Conservation (phyloP, 805 yeast species). For the Kuraishia cidri region DNA sequence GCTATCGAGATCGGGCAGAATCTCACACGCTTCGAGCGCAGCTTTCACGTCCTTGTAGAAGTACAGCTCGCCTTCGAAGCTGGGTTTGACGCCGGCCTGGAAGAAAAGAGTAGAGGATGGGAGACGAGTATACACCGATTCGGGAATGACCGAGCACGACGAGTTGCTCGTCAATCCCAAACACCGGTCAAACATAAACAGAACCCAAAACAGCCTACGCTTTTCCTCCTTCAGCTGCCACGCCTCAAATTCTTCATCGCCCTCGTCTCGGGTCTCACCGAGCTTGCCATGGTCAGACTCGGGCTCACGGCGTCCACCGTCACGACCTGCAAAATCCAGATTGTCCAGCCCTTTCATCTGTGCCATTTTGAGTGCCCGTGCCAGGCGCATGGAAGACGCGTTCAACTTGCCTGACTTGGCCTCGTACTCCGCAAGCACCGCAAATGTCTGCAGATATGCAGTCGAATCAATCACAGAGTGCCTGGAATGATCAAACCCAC, state of each 20-base stretch:
- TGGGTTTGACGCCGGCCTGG: constrained; percentile 1
- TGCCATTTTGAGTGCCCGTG: neutral
- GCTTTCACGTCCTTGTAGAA: constrained; percentile 20
- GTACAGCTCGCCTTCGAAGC: constrained; percentile 7
- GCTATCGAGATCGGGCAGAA: constrained; percentile 16
- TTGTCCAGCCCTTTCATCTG: neutral
- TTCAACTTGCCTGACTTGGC: no score
- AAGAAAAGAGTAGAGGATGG: constrained; percentile 2
- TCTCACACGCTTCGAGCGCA: constrained; percentile 15
- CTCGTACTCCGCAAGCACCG: neutral
- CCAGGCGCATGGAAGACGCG: neutral
- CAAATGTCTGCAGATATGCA: constrained; percentile 1
- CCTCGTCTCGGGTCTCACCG: neutral
- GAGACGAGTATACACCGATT: neutral
- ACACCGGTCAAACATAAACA: constrained; percentile 19
- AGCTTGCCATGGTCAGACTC: neutral
- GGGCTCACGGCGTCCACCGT: neutral
- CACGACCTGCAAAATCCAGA: no score
- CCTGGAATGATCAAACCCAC: no score
- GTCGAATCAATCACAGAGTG: no score
- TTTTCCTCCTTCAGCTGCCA: constrained; percentile 14
- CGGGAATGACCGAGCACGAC: constrained; percentile 10
- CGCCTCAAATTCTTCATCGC: no score
- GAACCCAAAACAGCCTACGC: constrained; percentile 20
- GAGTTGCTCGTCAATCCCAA: constrained; percentile 18